These are phyloP conservation scores for Ganoderma multipileum DNA, from an alignment of 1,284 basidiomycete genomes.

Conservation along the genomic window DNA sequence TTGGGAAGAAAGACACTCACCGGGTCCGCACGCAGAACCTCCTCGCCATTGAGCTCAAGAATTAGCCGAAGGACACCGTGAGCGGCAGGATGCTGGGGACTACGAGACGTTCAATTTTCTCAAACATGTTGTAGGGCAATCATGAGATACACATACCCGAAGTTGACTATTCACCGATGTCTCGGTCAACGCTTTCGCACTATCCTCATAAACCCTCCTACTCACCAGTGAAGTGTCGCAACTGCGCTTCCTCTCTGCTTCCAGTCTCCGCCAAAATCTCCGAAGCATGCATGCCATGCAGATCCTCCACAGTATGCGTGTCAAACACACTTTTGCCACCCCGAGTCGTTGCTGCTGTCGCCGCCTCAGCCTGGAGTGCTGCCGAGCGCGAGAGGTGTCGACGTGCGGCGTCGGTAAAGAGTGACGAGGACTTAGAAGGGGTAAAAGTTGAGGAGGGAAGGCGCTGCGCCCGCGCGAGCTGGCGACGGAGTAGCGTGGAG, in stretches of 20 bases:
- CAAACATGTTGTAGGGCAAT: not conserved
- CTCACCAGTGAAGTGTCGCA: constrained; percentile 92
- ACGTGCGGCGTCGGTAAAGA: constrained; percentile 28
- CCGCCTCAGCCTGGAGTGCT: constrained; percentile 33
- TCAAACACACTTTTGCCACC: constrained; percentile 58
- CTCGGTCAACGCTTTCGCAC: constrained; percentile 11
- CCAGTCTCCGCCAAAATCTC: constrained; percentile 83
- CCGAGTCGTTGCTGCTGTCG: constrained; percentile 36
- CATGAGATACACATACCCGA: constrained; percentile 63
- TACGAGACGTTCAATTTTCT: constrained; percentile 42
- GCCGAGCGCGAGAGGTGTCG: constrained; percentile 35
- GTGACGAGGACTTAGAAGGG: constrained; percentile 36
- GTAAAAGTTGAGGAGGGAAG: constrained; percentile 23
- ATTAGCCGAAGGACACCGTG: constrained; percentile 99
- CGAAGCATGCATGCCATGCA: constrained; percentile 79
- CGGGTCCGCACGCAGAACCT: constrained; percentile 91
- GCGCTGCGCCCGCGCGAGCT: constrained; percentile 44
- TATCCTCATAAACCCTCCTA: constrained; percentile 27
- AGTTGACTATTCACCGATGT: constrained; percentile 71
- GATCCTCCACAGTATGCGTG: constrained; percentile 79
- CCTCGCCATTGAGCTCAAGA: constrained; percentile 97
- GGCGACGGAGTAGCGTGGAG: constrained; percentile 57
- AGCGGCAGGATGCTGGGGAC: constrained; percentile 97
- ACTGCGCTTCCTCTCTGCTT: constrained; percentile 77
- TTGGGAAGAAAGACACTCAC: constrained; percentile 49